A percentile compares a stretch with the other conserved stretches of the same genome.
Evolutionary conservation across 495 filamentous ascomycete species (phyloP).

Genomic region (Filosporella fistucella): DNA sequence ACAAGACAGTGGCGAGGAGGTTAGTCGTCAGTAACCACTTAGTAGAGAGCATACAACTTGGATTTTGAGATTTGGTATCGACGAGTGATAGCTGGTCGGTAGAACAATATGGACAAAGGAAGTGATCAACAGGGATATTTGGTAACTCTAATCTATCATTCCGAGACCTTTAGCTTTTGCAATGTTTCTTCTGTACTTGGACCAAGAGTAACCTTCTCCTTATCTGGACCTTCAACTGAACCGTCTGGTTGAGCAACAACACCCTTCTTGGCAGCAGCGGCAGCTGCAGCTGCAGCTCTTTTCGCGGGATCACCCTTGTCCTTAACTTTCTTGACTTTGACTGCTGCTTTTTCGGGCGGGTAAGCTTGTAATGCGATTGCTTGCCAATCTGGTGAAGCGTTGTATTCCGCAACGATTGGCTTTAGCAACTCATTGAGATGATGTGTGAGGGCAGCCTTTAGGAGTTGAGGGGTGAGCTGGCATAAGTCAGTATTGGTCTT

Average conservation of each 20-base stretch:
- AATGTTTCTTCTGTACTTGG: constrained; percentile 16
- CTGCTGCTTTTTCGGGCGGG: constrained; percentile 54
- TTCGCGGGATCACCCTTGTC: constrained; percentile 55
- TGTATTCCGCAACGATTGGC: constrained; percentile 69
- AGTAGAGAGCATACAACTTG: no score
- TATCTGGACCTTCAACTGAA: constrained; percentile 15
- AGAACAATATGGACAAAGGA: no score
- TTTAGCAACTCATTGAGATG: constrained; percentile 67
- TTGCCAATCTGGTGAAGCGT: constrained; percentile 73
- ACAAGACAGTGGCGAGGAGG: no score
- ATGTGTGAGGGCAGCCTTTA: constrained; percentile 72
- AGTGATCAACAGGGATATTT: no score
- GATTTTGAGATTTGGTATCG: no score
- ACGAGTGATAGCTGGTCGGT: no score
- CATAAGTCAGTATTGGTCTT: constrained; percentile 1
- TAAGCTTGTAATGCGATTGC: constrained; percentile 77
- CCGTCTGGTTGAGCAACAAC: constrained; percentile 21
- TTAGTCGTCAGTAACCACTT: no score
- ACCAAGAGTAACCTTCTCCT: constrained; percentile 17
- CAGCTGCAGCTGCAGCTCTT: constrained; percentile 12
- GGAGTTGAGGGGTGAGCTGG: constrained; percentile 75
- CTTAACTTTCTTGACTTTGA: constrained; percentile 74
- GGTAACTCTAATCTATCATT: constrained; percentile 10
- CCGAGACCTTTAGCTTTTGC: constrained; percentile 14
- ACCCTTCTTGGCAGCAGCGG: constrained; percentile 3